These are phyloP conservation scores for Mycena albidolilacea DNA, from an alignment of 768 basidiomycete genomes.

Conservation along the genomic window DNA sequence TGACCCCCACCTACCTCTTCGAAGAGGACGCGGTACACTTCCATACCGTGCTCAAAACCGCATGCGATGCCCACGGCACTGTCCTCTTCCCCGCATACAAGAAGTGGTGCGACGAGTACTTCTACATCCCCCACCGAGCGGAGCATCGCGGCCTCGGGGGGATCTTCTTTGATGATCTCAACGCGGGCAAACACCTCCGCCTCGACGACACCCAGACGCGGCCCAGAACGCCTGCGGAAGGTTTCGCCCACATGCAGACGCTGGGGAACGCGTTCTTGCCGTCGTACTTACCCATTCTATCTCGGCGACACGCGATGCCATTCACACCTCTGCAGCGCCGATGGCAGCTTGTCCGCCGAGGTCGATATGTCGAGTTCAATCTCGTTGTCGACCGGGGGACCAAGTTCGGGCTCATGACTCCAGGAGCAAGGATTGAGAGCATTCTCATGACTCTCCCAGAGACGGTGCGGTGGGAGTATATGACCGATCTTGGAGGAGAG, in stretches of 20 bases:
- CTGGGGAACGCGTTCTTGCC: constrained; percentile 89
- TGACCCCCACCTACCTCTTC: constrained; percentile 95
- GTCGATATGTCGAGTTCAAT: constrained; percentile 97
- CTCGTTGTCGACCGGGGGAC: constrained; percentile 90
- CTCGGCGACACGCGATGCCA: constrained; percentile 66
- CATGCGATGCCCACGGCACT: constrained; percentile 81
- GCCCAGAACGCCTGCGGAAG: constrained; percentile 73
- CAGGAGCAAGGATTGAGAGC: constrained; percentile 90
- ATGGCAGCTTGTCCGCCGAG: constrained; percentile 94
- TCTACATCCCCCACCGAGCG: constrained; percentile 88
- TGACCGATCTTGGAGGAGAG: constrained; percentile 78
- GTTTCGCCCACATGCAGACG: constrained; percentile 82
- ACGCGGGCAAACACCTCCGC: constrained; percentile 74
- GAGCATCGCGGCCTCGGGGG: constrained; percentile 95
- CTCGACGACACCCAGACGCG: constrained; percentile 60
- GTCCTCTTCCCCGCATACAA: constrained; percentile 87
- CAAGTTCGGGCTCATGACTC: constrained; percentile 88
- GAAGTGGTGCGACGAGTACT: constrained; percentile 98
- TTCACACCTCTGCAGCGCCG: constrained; percentile 79
- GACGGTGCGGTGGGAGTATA: constrained; percentile 92
- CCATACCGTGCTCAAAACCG: constrained; percentile 81
- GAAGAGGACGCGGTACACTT: constrained; percentile 91
- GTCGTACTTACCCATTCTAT: constrained; percentile 91
- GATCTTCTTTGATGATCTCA: constrained; percentile 96
- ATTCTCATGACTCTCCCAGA: constrained; percentile 93